A percentile compares a stretch with the other conserved stretches of the same genome.
phyloP scores from a whole-genome alignment of 2,329 filamentous ascomycete genomes.

The Tolypocladium ophioglossoides region DNA sequence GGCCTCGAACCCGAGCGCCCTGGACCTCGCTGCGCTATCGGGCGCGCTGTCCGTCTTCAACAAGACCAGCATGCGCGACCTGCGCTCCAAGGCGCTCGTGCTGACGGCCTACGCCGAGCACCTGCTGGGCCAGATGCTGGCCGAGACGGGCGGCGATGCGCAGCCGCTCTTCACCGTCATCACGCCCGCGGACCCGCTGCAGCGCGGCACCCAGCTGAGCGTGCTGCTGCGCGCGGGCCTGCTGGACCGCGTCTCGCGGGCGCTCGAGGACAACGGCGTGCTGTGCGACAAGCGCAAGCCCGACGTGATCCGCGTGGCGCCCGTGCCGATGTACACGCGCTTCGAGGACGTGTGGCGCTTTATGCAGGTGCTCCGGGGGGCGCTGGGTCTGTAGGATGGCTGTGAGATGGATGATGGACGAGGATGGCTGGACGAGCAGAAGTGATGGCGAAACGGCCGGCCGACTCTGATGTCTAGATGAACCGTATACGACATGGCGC shows the following conservation, averaged over 20 bases:
- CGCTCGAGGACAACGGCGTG: conserved; percentile 57
- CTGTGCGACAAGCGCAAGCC: conserved; percentile 78
- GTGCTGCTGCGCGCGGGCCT: conserved; percentile 57
- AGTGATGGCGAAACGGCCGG: not conserved
- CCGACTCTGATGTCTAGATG: not conserved
- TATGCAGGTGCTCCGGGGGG: conserved; percentile 28
- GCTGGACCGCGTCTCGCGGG: conserved; percentile 55
- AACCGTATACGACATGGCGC: not conserved
- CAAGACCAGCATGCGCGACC: conserved; percentile 55
- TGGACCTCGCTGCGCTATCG: conserved; percentile 66
- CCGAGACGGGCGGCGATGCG: conserved; percentile 14
- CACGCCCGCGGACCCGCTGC: conserved; percentile 56
- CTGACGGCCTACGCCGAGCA: conserved; percentile 70
- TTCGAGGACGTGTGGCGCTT: conserved; percentile 58
- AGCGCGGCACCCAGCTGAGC: conserved; percentile 72
- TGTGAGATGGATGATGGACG: not conserved
- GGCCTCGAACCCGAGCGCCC: conserved; percentile 69
- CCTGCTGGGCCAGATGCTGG: conserved; percentile 40
- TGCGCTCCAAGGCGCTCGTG: conserved; percentile 61
- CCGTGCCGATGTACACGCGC: conserved; percentile 74
- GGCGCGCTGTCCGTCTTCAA: conserved; percentile 66
- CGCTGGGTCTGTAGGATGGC: conserved; percentile 14
- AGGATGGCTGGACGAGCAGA: not conserved
- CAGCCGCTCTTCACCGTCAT: conserved; percentile 47
- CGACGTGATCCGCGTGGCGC: conserved; percentile 74